These are phyloP conservation scores for Fraxinus nigra DNA, from an alignment of 305 asterid genomes.

Conservation along the genomic window DNA sequence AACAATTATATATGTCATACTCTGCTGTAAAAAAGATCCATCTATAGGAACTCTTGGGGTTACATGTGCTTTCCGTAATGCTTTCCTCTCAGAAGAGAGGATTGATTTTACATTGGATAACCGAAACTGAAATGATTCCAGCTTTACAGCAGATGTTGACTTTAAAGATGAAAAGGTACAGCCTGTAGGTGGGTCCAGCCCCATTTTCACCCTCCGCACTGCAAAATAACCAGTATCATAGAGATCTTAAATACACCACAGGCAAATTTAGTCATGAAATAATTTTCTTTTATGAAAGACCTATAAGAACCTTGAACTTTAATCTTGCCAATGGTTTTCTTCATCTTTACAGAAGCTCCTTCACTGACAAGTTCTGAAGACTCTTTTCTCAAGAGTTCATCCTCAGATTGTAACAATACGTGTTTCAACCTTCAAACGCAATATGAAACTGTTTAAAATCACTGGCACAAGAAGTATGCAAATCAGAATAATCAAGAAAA, in stretches of 20 bases:
- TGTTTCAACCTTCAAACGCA: constrained; percentile 55
- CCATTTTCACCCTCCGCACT: constrained; percentile 92
- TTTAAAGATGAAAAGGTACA: constrained; percentile 67
- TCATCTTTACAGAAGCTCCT: constrained; percentile 71
- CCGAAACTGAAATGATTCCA: constrained; percentile 64
- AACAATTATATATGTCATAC: constrained; percentile 57
- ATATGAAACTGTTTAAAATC: not conserved
- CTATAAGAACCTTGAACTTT: constrained; percentile 71
- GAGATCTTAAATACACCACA: constrained; percentile 7
- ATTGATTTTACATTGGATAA: constrained; percentile 66
- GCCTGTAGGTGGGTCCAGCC: constrained; percentile 83
- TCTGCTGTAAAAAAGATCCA: constrained; percentile 61
- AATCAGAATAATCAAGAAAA: constrained; percentile 1
- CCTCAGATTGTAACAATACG: constrained; percentile 77
- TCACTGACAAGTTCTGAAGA: constrained; percentile 72
- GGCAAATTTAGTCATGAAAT: constrained; percentile 11
- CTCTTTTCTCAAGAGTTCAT: constrained; percentile 67
- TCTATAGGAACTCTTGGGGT: constrained; percentile 46
- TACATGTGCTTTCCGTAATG: constrained; percentile 51
- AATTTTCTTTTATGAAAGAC: constrained; percentile 10
- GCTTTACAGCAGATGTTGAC: constrained; percentile 57
- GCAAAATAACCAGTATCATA: constrained; percentile 28
- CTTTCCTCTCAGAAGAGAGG: constrained; percentile 71
- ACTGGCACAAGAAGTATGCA: not conserved
- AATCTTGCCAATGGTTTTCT: constrained; percentile 81